Evolutionary conservation across 1,284 basidiomycete species (phyloP), one percentile per base, ranked within the genome.

Genomic region (Fomitopsis schrenkii): DNA sequence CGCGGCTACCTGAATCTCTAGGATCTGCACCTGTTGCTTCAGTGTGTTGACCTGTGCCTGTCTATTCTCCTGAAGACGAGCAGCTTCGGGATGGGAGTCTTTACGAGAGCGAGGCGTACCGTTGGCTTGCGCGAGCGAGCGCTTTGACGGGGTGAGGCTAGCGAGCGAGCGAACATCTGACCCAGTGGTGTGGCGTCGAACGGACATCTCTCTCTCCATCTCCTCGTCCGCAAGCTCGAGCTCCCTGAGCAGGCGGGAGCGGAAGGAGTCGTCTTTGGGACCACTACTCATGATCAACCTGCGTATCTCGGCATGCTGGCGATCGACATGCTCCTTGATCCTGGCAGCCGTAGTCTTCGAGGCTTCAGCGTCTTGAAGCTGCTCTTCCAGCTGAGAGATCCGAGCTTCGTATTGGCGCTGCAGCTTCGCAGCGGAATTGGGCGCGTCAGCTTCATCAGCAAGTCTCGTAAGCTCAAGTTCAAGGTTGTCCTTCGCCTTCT

Each of bases 391-490:
- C 60, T 87, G 81, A 9, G 80, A 72, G 56, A 93, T 88, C 36
- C 83, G 83, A 17, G 78, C 68, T 66, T 91, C 88, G 70, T 89
- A 91, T 66, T 90, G 83, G 17, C 84, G 83, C 53, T 86, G 84
- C 40, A 86, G 70, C 68, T 84, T 85, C 5, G 83, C 82, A 68
- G 85, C 74, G 0, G 86, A 86, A 55, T 77, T 79, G 2, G 83
- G 74, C n/a, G 77, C 77, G 46, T 83, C 81, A 0, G 80, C 77
- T 57, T 87, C 85, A 59, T 87, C 83, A 0, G 85, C 87, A 15
- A 93, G 80, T 40, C 83, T 79, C 4, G 88, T 83, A 10, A 93
- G 80, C 67, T 93, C 90, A 3, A 78, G 75, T 64, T 93, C 90
- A 15, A 92, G 75, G 40, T 83, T 81, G 55, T 86, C 83, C 70